Percentiles rank a stretch among this genome's conserved stretches.
These are phyloP conservation scores for Cardiospermum halicacabum DNA, from an alignment of 345 rosid genomes.

Conservation along the genomic window DNA sequence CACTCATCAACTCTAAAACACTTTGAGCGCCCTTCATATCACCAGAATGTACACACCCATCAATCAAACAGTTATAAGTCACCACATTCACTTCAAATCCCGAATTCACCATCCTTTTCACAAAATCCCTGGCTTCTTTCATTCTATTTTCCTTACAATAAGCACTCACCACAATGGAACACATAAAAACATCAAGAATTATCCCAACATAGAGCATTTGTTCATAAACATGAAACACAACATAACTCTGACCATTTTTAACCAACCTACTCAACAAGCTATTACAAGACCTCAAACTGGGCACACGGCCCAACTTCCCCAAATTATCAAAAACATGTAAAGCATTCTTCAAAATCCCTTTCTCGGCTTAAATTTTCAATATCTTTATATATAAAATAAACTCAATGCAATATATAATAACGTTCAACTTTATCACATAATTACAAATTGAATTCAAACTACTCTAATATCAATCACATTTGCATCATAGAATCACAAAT, in stretches of 20 bases:
- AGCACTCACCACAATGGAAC: constrained; percentile 69
- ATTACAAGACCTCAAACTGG: constrained; percentile 72
- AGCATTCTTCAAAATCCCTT: constrained; percentile 56
- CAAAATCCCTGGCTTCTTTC: constrained; percentile 47
- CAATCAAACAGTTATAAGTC: constrained; percentile 64
- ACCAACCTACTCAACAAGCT: constrained; percentile 67
- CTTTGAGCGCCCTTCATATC: constrained; percentile 46
- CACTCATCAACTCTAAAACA: constrained; percentile 45
- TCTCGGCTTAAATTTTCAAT: constrained; percentile 60
- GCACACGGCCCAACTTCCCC: constrained; percentile 47
- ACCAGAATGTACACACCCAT: constrained; percentile 58
- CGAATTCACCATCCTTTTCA: constrained; percentile 35
- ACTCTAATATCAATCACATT: neutral
- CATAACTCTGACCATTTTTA: constrained; percentile 36
- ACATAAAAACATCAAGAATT: constrained; percentile 68
- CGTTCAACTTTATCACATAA: neutral
- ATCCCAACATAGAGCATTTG: constrained; percentile 60
- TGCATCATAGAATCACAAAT: neutral
- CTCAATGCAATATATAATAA: neutral
- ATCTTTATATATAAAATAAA: constrained; percentile 23
- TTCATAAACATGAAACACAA: constrained; percentile 58
- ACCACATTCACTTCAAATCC: constrained; percentile 70
- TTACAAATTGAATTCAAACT: no score
- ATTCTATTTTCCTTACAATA: constrained; percentile 53
- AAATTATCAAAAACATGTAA: constrained; percentile 87